Base-by-base conservation (phyloP, 208 protist genomes). In the Trypanosoma boissoni region DNA sequence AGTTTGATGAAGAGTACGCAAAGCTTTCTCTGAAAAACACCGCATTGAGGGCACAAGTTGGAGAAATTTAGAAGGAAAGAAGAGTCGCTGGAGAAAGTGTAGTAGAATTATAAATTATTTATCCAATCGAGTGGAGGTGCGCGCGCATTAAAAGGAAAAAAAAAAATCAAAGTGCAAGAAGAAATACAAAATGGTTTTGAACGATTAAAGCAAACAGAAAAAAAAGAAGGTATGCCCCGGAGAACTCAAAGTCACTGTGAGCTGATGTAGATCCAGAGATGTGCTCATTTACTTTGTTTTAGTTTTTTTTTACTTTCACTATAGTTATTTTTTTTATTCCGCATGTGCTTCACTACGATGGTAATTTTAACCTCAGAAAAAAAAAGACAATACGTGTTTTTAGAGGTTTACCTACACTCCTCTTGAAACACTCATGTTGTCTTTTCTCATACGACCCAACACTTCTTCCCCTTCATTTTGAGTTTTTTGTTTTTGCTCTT, bases 1-100 rank as follows among this genome's bases (percentile, higher is more conserved):
- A 94, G 43, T 80, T 89, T 53, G 74, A 86, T 18, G 44, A 58
- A 20, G 80, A 91, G 65, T 74, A 66, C 14, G 42, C 43, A 28
- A 74, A 72, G 26, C 74, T 94, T 1, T 59, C 64, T 10, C 37
- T 67, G 6, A 79, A 94, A 51, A 86, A 88, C 39, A 28, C 46
- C 12, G 55, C 51, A 18, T 58, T 93, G 45, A 70, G 56, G 31
- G 45, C 44, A 28, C 64, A 79, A 37, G 34, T 82, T 6, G 48
- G 2, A 5, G 28, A 59, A 51, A 43, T 46, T 21, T 36, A 58
- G 26, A 56, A 14, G 39, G 20, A 27, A n/a, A 37, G 21, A 9
- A 23, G 26, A 39, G 12, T 39, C 8, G 34, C 8, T 6, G 34
- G 6, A 12, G 34, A 12, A 12, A 12, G 34, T 6, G 12, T 6